Evolutionary conservation across 1,139 yeast genomes (phyloP).

Genomic region (Yamadazyma membranifaciens): DNA sequence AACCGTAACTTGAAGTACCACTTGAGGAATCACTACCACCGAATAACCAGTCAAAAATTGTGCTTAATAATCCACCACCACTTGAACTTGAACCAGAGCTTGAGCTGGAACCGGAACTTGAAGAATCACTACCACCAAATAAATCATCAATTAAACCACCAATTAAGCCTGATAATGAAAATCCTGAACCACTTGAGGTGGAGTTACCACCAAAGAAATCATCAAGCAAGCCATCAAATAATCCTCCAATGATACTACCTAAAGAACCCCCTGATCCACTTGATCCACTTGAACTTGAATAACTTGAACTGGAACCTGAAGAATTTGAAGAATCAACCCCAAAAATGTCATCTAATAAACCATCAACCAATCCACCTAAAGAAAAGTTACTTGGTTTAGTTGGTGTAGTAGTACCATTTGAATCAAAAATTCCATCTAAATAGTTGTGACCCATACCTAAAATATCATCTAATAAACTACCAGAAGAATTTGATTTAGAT

Average conservation of each 20-base stretch:
- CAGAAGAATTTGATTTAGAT: constrained; percentile 9
- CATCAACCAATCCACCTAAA: constrained; percentile 15
- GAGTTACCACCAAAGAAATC: constrained; percentile 11
- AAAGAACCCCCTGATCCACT: constrained; percentile 12
- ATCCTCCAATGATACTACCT: constrained; percentile 13
- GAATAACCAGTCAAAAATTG: constrained; percentile 9
- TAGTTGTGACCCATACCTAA: constrained; percentile 10
- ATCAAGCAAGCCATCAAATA: constrained; percentile 10
- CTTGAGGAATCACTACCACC: constrained; percentile 12
- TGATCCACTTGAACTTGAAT: constrained; percentile 5
- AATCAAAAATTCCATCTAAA: constrained; percentile 7
- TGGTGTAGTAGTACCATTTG: constrained; percentile 13
- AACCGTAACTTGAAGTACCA: constrained; percentile 10
- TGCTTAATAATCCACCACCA: constrained; percentile 7
- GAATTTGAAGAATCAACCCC: constrained; percentile 15
- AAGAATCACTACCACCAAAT: constrained; percentile 12
- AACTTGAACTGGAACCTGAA: background rate
- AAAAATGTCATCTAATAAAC: constrained; percentile 22
- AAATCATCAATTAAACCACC: constrained; percentile 8
- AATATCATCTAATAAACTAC: constrained; percentile 14
- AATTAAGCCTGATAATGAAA: constrained; percentile 15
- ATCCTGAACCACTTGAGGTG: constrained; percentile 10
- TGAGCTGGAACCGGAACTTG: constrained; percentile 7
- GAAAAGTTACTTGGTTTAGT: constrained; percentile 17
- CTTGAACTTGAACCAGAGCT: constrained; percentile 9